These are phyloP conservation scores for Pisolithus marmoratus DNA, from an alignment of 768 basidiomycete genomes.

Conservation along the genomic window DNA sequence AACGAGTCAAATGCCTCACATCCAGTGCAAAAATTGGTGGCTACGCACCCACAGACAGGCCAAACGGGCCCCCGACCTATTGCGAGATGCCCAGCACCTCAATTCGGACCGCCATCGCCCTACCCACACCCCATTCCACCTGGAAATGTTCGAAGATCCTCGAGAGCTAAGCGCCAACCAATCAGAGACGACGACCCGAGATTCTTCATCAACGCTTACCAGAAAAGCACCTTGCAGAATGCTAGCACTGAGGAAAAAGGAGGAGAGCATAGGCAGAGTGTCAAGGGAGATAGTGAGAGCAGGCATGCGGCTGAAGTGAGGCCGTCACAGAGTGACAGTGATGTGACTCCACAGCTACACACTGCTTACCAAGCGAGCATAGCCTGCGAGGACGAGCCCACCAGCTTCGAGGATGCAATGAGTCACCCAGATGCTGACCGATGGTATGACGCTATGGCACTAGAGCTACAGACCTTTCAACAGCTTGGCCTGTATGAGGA, in stretches of 20 bases:
- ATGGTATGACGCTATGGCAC: background rate
- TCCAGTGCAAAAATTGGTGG: background rate
- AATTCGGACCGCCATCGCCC: background rate
- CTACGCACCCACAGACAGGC: background rate
- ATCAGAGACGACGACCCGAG: background rate
- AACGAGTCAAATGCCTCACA: background rate
- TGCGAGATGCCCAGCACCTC: background rate
- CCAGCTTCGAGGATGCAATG: background rate
- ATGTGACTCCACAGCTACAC: background rate
- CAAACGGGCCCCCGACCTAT: background rate
- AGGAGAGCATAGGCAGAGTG: background rate
- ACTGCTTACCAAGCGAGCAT: background rate
- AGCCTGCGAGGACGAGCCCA: background rate
- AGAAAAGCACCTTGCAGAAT: background rate
- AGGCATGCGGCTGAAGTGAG: background rate
- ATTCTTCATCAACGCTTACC: slow-evolving; percentile 1
- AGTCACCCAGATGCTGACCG: background rate
- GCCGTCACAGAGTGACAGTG: background rate
- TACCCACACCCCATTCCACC: slow-evolving; percentile 1
- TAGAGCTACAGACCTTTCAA: background rate
- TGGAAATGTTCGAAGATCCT: background rate
- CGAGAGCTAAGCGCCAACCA: background rate
- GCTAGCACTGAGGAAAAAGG: background rate
- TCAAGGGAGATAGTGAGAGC: background rate
- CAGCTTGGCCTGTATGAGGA: slow-evolving; percentile 1